Conservation (phyloP, 192 early-diverging fungal genomes). For the Podila minutissima region DNA sequence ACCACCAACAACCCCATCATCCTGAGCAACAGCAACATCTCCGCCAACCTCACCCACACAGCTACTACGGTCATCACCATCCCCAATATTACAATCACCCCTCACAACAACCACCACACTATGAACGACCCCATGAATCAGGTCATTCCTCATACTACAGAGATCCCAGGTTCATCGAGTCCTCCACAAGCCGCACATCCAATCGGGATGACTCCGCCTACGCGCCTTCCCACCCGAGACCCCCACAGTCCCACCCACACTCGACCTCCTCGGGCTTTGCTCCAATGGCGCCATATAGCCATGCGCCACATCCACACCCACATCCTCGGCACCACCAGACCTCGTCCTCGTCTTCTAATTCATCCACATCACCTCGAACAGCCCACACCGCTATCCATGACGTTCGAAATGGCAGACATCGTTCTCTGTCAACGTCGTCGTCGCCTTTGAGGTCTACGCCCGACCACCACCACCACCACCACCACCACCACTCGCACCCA, state of each 20-base stretch:
- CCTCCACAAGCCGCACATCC: background rate
- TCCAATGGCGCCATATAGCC: background rate
- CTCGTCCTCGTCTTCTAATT: too few species aligned
- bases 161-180: background rate
- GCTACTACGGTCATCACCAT: conserved; percentile 14
- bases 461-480: too few species aligned
- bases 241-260: background rate
- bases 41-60: conserved; percentile 2
- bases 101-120: conserved; percentile 9
- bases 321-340: background rate
- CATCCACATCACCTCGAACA: too few species aligned
- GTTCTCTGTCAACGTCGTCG: too few species aligned
- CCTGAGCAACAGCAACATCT: background rate
- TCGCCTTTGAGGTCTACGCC: too few species aligned
- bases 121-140: conserved; percentile 4
- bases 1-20: conserved; percentile 3
- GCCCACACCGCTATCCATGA: too few species aligned
- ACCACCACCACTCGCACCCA: too few species aligned
- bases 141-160: background rate
- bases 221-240: background rate
- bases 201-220: too few species aligned
- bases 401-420: too few species aligned
- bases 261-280: background rate
- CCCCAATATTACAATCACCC: conserved; percentile 2
- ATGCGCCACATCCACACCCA: background rate